Base-by-base conservation (phyloP, 345 rosid species). In the Rhodamnia rubescens region DNA sequence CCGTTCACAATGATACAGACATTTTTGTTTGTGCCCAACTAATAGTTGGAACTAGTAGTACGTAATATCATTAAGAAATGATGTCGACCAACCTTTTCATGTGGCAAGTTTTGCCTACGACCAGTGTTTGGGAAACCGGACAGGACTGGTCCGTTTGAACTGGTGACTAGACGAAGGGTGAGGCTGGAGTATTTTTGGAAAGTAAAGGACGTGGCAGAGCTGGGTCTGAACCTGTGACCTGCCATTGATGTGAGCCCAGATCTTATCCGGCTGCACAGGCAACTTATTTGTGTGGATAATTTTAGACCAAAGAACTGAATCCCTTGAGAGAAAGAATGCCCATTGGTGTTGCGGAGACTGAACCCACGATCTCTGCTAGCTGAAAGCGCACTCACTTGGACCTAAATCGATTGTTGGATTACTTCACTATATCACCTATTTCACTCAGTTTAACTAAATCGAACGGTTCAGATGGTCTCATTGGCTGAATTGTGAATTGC, bases 51-150 rank as follows among this genome's bases (percentile, higher is more conserved):
- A 32, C 40, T 69, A 69, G 78, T 4, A 16, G 13, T 32, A 69
- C 12, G 0, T 0, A 32, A 69, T 32, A 69, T 18, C 47, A 69
- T 32, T 0, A 32, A 18, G 0, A 32, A 69, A 69, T 32, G 78
- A 32, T 32, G 0, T 8, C 8, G 0, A 32, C 0, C 24, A 69
- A 36, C 78, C 47, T 69, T 32, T 69, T 6, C 78, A 18, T 32
- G 47, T 0, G 78, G 47, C 78, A 69, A 69, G 44, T 69, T 69
- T 69, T 13, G 24, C 78, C 24, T 8, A 2, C 4, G 8, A 69
- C 78, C 44, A 18, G 0, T 0, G 0, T 64, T 32, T 69, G 44
- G 13, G 24, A 69, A 69, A 32, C 24, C 0, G 13, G 0, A 32
- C 0, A 1, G 0, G 78, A 69, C 78, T 69, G 47, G 24, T 69